Conservation (phyloP, 2,329 filamentous ascomycete species). For the Sclerotinia spermophila region DNA sequence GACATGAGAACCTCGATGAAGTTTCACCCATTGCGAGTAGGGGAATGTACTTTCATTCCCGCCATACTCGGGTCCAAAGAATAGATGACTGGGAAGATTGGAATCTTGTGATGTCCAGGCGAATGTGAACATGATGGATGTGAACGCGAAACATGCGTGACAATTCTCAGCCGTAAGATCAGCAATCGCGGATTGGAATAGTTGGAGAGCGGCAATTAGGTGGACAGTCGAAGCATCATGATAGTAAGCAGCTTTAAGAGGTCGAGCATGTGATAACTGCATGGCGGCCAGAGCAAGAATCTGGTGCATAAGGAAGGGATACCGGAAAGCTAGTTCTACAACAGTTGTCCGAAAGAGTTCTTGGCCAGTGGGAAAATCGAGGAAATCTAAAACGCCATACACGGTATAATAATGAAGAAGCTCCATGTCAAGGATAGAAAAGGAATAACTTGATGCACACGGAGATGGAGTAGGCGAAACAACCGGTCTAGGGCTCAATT, state of each 20-base stretch:
- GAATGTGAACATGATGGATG: conserved; percentile 37
- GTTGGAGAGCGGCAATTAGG: conserved; percentile 33
- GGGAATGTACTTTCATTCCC: conserved; percentile 3
- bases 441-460: conserved; percentile 11
- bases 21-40: conserved; percentile 35
- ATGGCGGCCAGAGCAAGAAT: conserved; percentile 39
- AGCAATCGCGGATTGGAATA: conserved; percentile 44
- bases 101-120: conserved; percentile 34
- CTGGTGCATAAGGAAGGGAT: conserved; percentile 40
- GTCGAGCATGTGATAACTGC: conserved; percentile 37
- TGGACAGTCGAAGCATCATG: conserved; percentile 36
- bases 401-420: conserved; percentile 44
- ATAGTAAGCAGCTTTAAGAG: conserved; percentile 27
- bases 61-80: conserved; percentile 36
- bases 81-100: conserved; percentile 32
- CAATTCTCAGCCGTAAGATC: conserved; percentile 39
- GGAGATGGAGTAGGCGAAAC: conserved; percentile 14
- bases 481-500: neutral
- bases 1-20: conserved; percentile 35
- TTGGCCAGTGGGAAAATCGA: conserved; percentile 20
- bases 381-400: conserved; percentile 34
- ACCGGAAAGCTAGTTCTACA: conserved; percentile 28
- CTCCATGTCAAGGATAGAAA: conserved; percentile 42
- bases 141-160: conserved; percentile 37
- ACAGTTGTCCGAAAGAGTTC: conserved; percentile 30